Evolutionary conservation across 371 early-diverging fungal genomes (phyloP).

Genomic region (Haplosporangium sp.): DNA sequence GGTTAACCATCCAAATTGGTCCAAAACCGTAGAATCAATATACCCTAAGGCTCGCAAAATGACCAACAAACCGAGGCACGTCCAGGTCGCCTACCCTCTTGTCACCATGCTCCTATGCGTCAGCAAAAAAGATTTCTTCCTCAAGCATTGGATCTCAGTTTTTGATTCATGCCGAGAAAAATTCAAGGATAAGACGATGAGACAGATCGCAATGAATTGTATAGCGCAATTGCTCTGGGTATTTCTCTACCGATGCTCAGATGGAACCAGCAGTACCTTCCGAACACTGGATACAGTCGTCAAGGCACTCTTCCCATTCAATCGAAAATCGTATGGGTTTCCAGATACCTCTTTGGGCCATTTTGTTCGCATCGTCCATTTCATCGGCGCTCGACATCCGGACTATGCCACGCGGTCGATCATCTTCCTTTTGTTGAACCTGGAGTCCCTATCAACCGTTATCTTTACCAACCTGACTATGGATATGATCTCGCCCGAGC

Average conservation of each 20-base stretch:
- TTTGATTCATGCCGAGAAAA: constrained; percentile 83
- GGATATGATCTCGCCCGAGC: constrained; percentile 75
- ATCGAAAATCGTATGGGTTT: constrained; percentile 75
- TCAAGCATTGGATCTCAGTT: constrained; percentile 78
- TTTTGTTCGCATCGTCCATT: constrained; percentile 85
- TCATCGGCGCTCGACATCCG: constrained; percentile 80
- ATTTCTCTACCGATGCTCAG: constrained; percentile 85
- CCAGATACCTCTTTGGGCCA: constrained; percentile 78
- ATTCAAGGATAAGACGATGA: constrained; percentile 72
- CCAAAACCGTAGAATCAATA: constrained; percentile 90
- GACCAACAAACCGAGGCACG: constrained; percentile 86
- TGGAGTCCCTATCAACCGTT: constrained; percentile 61
- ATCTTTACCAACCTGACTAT: constrained; percentile 57
- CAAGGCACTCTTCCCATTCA: constrained; percentile 76
- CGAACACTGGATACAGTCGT: constrained; percentile 66
- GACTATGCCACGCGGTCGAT: constrained; percentile 85
- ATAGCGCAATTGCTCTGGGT: constrained; percentile 92
- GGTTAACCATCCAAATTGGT: constrained; percentile 94
- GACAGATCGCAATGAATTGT: constrained; percentile 80
- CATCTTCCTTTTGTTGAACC: constrained; percentile 73
- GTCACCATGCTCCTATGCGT: constrained; percentile 90
- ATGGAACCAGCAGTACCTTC: constrained; percentile 35
- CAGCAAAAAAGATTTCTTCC: constrained; percentile 89
- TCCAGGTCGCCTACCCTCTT: constrained; percentile 86
- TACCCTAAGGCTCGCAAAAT: constrained; percentile 92